Evolutionary conservation across 129 eudicot genomes (phyloP).

Genomic region (Dittrichia graveolens): DNA sequence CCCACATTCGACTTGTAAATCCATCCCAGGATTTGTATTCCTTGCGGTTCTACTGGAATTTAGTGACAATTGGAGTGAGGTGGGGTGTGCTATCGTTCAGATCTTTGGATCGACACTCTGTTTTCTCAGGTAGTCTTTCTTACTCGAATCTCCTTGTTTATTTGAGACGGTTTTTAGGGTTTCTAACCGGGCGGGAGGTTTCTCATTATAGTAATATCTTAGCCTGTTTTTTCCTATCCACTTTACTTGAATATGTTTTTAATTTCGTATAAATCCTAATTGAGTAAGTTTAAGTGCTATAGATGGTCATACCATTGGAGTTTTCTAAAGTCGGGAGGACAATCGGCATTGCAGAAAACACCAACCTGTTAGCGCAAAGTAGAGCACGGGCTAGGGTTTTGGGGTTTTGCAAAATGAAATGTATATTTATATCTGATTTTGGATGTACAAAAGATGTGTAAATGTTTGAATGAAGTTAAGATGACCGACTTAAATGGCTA

Average conservation of each 20-base stretch:
- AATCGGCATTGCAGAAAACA: constrained; percentile 15
- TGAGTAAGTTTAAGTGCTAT: background rate
- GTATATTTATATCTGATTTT: background rate
- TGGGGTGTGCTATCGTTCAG: background rate
- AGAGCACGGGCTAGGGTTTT: constrained; percentile 29
- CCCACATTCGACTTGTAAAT: background rate
- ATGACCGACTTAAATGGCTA: background rate
- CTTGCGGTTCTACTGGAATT: constrained; percentile 19
- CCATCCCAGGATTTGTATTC: constrained; percentile 2
- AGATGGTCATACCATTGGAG: background rate
- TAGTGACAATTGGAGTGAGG: constrained; percentile 6
- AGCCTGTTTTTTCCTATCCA: constrained; percentile 3
- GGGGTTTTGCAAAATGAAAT: constrained; percentile 12
- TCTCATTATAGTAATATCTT: background rate
- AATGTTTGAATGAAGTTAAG: background rate
- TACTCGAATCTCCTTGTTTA: background rate
- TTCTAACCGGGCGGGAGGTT: constrained; percentile 14
- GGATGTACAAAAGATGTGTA: constrained; percentile 1
- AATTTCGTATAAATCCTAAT: too few relatives aligned
- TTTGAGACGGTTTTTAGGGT: constrained; percentile 10
- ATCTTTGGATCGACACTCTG: constrained; percentile 19
- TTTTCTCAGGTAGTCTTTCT: constrained; percentile 26
- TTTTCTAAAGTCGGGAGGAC: background rate
- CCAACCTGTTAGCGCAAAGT: constrained; percentile 9
- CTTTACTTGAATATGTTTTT: background rate